Evolutionary conservation across 352 stramenopile species (phyloP).

Genomic region (Phytophthora pini): DNA sequence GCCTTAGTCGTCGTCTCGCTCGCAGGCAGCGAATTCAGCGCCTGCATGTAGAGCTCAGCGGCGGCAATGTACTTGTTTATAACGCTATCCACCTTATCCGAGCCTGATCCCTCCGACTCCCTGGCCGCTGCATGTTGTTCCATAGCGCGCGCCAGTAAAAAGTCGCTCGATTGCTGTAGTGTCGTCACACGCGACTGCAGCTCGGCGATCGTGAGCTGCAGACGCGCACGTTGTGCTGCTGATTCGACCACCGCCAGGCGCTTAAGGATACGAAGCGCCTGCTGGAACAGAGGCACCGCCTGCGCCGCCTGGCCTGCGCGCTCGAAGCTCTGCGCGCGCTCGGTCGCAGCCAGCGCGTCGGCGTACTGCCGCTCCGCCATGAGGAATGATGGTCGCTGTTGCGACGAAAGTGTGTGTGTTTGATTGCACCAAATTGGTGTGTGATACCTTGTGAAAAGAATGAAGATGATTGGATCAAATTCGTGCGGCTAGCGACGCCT

Average conservation of each 20-base stretch:
- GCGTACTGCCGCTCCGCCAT: slow-evolving; percentile 73
- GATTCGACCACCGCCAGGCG: slow-evolving; percentile 80
- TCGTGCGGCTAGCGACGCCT: neutral
- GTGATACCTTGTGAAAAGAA: neutral
- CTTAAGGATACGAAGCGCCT: slow-evolving; percentile 67
- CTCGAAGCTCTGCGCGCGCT: slow-evolving; percentile 53
- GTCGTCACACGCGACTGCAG: slow-evolving; percentile 49
- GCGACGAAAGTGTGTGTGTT: neutral
- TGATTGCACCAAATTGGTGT: slow-evolving; percentile 4
- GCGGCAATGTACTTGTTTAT: slow-evolving; percentile 66
- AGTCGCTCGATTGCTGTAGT: slow-evolving; percentile 49
- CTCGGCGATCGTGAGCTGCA: slow-evolving; percentile 65
- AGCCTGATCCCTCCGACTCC: slow-evolving; percentile 23
- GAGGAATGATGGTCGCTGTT: neutral
- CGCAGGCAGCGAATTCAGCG: slow-evolving; percentile 46
- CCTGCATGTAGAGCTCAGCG: slow-evolving; percentile 75
- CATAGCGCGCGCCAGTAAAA: slow-evolving; percentile 39
- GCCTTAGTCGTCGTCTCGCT: slow-evolving; percentile 39
- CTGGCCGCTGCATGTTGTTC: slow-evolving; percentile 44
- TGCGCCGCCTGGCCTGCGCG: slow-evolving; percentile 29
- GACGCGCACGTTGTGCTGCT: slow-evolving; percentile 63
- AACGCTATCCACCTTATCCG: slow-evolving; percentile 4
- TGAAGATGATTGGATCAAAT: slow-evolving; percentile 5
- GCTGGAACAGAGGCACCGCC: slow-evolving; percentile 53
- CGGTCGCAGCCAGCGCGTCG: slow-evolving; percentile 62